phyloP scores from a whole-genome alignment of 768 basidiomycete species.

The Podaxis mareebaensis region DNA sequence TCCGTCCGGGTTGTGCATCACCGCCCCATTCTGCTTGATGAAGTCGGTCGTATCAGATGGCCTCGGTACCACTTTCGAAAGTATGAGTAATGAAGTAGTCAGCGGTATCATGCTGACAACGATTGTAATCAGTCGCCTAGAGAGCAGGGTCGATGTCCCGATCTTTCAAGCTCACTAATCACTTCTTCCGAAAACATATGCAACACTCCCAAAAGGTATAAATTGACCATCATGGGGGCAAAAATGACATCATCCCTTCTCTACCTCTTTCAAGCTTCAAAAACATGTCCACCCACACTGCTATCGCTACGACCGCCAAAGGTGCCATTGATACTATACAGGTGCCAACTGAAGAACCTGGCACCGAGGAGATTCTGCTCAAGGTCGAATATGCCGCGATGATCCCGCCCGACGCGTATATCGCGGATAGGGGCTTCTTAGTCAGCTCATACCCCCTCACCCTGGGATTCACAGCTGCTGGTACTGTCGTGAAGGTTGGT shows the following conservation, averaged over 20 bases:
- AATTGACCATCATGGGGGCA: not conserved
- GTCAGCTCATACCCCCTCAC: conserved; percentile 34
- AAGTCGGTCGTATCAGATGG: too few relatives aligned
- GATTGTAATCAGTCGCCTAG: too few relatives aligned
- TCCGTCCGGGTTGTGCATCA: too few relatives aligned
- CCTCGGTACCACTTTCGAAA: too few relatives aligned
- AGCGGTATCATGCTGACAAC: too few relatives aligned
- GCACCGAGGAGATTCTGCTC: conserved; percentile 38
- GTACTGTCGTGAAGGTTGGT: conserved; percentile 39
- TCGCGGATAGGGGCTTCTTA: conserved; percentile 33
- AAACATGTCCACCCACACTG: conserved; percentile 39
- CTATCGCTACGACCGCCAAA: conserved; percentile 37
- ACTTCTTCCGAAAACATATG: too few relatives aligned
- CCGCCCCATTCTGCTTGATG: too few relatives aligned
- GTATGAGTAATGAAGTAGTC: too few relatives aligned
- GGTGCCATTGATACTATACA: conserved; percentile 37
- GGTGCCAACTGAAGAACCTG: conserved; percentile 34
- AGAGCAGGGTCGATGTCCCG: too few relatives aligned
- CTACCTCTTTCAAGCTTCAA: not conserved
- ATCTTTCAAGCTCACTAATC: too few relatives aligned
- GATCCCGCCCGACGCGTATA: conserved; percentile 41
- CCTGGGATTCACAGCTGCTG: conserved; percentile 39
- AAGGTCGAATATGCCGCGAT: conserved; percentile 42
- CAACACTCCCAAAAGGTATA: not conserved
- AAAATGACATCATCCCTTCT: not conserved